Evolutionary conservation across 257 asterid genomes (phyloP).

Genomic region (Przewalskia tangutica): DNA sequence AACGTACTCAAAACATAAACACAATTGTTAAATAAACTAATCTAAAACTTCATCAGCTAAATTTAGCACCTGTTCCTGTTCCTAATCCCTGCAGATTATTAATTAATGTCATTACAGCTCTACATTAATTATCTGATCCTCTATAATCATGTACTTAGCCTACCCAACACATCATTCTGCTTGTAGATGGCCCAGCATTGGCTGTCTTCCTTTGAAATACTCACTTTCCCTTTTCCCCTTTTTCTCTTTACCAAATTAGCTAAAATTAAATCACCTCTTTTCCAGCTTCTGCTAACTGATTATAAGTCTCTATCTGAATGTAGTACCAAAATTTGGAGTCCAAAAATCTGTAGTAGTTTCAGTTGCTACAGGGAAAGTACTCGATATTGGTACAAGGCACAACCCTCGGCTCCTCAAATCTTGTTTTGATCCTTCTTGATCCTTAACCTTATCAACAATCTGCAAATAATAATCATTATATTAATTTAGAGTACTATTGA

Average conservation of each 20-base stretch:
- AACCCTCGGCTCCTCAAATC: slow-evolving; percentile 67
- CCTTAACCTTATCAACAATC: slow-evolving; percentile 25
- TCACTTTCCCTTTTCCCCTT: slow-evolving; percentile 23
- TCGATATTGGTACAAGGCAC: slow-evolving; percentile 71
- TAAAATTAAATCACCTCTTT: neutral
- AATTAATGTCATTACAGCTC: slow-evolving; percentile 19
- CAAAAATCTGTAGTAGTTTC: slow-evolving; percentile 56
- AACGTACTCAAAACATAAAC: neutral
- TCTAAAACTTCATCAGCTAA: slow-evolving; percentile 35
- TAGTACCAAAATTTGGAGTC: slow-evolving; percentile 58
- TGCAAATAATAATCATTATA: slow-evolving; percentile 9
- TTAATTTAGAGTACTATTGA: too few relatives aligned
- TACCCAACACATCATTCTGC: slow-evolving; percentile 17
- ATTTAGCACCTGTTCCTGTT: slow-evolving; percentile 83
- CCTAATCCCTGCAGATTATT: slow-evolving; percentile 24
- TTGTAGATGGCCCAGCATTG: slow-evolving; percentile 46
- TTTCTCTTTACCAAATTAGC: neutral
- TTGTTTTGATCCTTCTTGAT: slow-evolving; percentile 23
- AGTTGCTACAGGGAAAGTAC: slow-evolving; percentile 68
- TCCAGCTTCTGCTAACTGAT: slow-evolving; percentile 3
- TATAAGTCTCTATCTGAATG: slow-evolving; percentile 34
- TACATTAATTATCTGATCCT: slow-evolving; percentile 7
- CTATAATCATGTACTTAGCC: slow-evolving; percentile 25
- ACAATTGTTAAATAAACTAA: slow-evolving; percentile 12
- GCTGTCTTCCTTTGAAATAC: slow-evolving; percentile 32